Evolutionary conservation across 768 basidiomycete genomes (phyloP).

Genomic region (Lactifluus subvellereus): DNA sequence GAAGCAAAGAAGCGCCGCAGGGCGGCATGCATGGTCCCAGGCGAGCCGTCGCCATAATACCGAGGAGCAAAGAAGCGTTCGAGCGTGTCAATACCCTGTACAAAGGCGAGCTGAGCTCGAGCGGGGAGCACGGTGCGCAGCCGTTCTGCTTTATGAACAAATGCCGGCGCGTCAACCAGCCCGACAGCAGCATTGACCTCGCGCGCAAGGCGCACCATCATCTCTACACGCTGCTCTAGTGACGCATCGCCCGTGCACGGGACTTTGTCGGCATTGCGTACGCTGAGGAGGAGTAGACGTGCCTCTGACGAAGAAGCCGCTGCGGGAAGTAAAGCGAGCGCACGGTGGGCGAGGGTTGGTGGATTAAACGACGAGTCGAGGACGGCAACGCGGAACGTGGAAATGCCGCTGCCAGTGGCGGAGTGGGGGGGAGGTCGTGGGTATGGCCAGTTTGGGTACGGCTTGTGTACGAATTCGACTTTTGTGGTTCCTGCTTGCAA

Average conservation of each 20-base stretch:
- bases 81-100: constrained; percentile 83
- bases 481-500: constrained; percentile 43
- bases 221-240: constrained; percentile 72
- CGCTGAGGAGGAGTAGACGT: constrained; percentile 71
- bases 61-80: constrained; percentile 68
- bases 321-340: constrained; percentile 44
- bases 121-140: constrained; percentile 48
- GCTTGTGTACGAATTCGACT: constrained; percentile 55
- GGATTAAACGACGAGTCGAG: constrained; percentile 94
- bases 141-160: constrained; percentile 70
- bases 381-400: constrained; percentile 52
- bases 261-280: constrained; percentile 81
- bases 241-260: constrained; percentile 67
- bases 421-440: constrained; percentile 28
- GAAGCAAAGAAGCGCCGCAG: constrained; percentile 56
- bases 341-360: constrained; percentile 79
- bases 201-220: constrained; percentile 70
- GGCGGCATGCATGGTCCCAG: constrained; percentile 47
- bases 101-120: constrained; percentile 54
- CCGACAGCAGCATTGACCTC: constrained; percentile 62
- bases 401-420: neutral
- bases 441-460: constrained; percentile 64
- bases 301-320: constrained; percentile 49
- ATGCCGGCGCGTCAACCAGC: constrained; percentile 82
- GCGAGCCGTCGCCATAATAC: constrained; percentile 52